A percentile compares a stretch with the other conserved stretches of the same genome.
phyloP scores from a whole-genome alignment of 1,284 basidiomycete genomes.

The Marasmius oreades region DNA sequence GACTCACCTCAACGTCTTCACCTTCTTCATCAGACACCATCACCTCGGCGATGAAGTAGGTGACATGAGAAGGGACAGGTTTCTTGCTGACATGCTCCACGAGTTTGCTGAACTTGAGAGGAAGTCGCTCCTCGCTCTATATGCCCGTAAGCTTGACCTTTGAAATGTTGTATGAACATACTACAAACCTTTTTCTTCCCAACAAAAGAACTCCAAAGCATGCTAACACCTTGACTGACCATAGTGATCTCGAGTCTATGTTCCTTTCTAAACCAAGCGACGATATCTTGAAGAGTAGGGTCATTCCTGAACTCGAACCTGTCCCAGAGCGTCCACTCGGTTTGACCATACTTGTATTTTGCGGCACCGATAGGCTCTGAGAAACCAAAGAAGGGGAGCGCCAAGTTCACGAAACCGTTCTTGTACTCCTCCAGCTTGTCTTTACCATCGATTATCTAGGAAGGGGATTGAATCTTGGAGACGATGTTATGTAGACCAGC shows the following conservation, averaged over 20 bases:
- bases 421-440: conserved; percentile 93
- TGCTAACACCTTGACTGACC: conserved; percentile 96
- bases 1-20: conserved; percentile 81
- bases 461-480: conserved; percentile 7
- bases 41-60: conserved; percentile 88
- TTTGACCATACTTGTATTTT: conserved; percentile 84
- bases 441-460: conserved; percentile 92
- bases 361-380: conserved; percentile 95
- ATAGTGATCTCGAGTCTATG: conserved; percentile 91
- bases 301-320: conserved; percentile 92
- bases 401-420: conserved; percentile 98
- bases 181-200: conserved; percentile 80
- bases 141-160: conserved; percentile 11
- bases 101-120: conserved; percentile 87
- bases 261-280: conserved; percentile 81
- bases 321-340: conserved; percentile 99
- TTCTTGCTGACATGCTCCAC: conserved; percentile 96
- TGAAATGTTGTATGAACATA: conserved; percentile 4
- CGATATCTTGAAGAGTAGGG: conserved; percentile 85
- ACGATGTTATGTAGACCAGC: conserved; percentile 1
- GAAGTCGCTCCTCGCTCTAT: conserved; percentile 83
- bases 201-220: conserved; percentile 95
- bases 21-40: conserved; percentile 91
- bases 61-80: conserved; percentile 75
- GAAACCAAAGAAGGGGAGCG: conserved; percentile 98